Base-by-base conservation (phyloP, 2,329 filamentous ascomycete genomes). In the Davidsoniella neocaledoniae region DNA sequence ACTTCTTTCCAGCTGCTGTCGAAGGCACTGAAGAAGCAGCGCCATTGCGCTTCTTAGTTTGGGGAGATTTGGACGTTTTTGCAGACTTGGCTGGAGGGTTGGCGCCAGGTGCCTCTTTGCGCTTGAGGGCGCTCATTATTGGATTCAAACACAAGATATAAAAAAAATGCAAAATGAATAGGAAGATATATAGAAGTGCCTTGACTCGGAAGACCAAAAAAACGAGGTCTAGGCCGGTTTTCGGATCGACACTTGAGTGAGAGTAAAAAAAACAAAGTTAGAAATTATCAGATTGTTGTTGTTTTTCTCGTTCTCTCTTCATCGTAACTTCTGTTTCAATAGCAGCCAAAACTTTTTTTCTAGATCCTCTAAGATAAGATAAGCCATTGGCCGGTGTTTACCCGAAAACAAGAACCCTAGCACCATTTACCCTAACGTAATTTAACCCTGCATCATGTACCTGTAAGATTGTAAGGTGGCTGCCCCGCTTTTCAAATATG, bases 81-180 rank as follows among this genome's bases (percentile, higher is more conserved):
- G 68, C 63, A 37, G 66, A 64, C 57, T 76, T 76, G 17, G 69
- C 55, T 49, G 70, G 62, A 50, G 69, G 66, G 59, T 70, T 63
- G 58, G 66, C 70, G 39, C 66, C 70, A 19, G 73, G 73, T 58
- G 70, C 71, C 62, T 73, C 72, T 63, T 77, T 77, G 58, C 74
- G 67, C 59, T 77, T 77, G 26, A 76, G 65, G 48, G 69, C 67
- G 59, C 70, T 72, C 74, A 77, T 77, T 50, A 45, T 68, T 56
- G 60, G 58, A 10, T 10, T 33, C 12, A 33, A 9, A 12, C 29
- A 9, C 29, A 33, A 33, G 17, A 17, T 33, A 33, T 33, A 19
- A 19, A 10, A 10, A 4, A 25, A 12, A 19, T 12, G n/a, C n/a
- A 12, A 25, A 58, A 54, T 54, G 55, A 54, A 43, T 43, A 23